phyloP scores from a whole-genome alignment of 768 basidiomycete genomes.

The Tulasnella calospora region DNA sequence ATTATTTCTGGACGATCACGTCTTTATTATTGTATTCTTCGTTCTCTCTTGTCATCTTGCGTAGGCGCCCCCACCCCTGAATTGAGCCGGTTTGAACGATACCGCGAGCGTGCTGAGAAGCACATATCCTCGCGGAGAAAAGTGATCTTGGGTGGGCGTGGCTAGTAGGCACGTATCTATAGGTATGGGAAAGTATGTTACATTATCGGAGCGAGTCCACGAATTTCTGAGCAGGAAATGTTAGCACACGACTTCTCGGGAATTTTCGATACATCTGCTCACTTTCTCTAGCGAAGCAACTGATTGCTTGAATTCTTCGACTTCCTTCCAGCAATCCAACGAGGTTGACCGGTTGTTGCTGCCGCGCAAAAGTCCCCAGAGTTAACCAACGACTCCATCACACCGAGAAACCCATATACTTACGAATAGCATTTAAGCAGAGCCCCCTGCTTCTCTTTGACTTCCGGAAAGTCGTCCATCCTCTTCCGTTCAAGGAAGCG shows the following conservation, averaged over 20 bases:
- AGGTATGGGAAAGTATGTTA: neutral
- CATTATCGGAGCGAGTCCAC: slow-evolving; percentile 29
- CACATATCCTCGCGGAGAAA: neutral
- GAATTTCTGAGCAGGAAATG: slow-evolving; percentile 24
- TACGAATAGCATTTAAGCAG: slow-evolving; percentile 74
- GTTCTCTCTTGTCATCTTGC: slow-evolving; percentile 1
- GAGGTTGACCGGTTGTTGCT: slow-evolving; percentile 48
- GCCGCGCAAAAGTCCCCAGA: slow-evolving; percentile 1
- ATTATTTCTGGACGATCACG: slow-evolving; percentile 4
- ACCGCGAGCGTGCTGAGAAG: neutral
- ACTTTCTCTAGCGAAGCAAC: slow-evolving; percentile 69
- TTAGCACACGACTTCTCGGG: neutral
- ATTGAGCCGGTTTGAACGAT: neutral
- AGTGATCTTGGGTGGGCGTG: neutral
- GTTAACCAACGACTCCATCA: neutral
- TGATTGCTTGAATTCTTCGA: slow-evolving; percentile 61
- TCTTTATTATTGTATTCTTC: neutral
- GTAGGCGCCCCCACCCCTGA: neutral
- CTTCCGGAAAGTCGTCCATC: slow-evolving; percentile 51
- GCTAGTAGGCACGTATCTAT: neutral
- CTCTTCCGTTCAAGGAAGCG: slow-evolving; percentile 56
- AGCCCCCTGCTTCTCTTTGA: slow-evolving; percentile 54
- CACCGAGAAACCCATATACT: slow-evolving; percentile 30
- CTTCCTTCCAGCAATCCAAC: slow-evolving; percentile 72
- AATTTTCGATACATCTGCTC: neutral